A percentile compares a stretch with the other conserved stretches of the same genome.
These are phyloP conservation scores for Penicillium sp. DNA, from an alignment of 2,329 filamentous ascomycete genomes.

Conservation along the genomic window DNA sequence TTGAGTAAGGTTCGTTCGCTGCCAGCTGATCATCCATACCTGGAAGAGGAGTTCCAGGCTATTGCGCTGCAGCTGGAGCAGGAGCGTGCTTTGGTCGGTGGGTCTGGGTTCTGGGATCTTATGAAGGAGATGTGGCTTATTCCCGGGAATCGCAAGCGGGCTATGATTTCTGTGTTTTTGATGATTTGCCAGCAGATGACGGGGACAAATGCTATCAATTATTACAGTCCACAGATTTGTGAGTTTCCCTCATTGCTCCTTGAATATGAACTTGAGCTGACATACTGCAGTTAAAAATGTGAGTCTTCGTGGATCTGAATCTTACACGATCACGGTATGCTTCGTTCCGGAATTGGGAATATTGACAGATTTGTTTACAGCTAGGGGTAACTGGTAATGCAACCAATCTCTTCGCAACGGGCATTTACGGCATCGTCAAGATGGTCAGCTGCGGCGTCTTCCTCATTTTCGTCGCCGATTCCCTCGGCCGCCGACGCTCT, in stretches of 20 bases:
- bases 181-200: slow-evolving; percentile 58
- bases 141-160: slow-evolving; percentile 54
- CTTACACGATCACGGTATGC: not conserved
- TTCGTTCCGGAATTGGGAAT: not conserved
- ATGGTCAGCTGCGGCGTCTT: slow-evolving; percentile 64
- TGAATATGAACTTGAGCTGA: slow-evolving; percentile 3
- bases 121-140: slow-evolving; percentile 65
- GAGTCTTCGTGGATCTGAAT: slow-evolving; percentile 1
- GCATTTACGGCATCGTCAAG: slow-evolving; percentile 73
- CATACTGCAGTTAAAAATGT: slow-evolving; percentile 19
- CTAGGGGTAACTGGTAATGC: slow-evolving; percentile 61
- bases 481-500: slow-evolving; percentile 64
- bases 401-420: slow-evolving; percentile 68
- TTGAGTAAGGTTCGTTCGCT: slow-evolving; percentile 60
- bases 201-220: slow-evolving; percentile 61
- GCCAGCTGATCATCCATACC: slow-evolving; percentile 52
- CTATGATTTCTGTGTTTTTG: slow-evolving; percentile 55
- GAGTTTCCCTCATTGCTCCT: slow-evolving; percentile 15
- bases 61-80: slow-evolving; percentile 63
- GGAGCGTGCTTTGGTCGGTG: slow-evolving; percentile 60
- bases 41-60: slow-evolving; percentile 61
- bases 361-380: slow-evolving; percentile 29
- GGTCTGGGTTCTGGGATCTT: slow-evolving; percentile 55
- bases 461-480: slow-evolving; percentile 67
- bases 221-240: slow-evolving; percentile 72